A percentile compares a stretch with the other conserved stretches of the same genome.
phyloP scores from a whole-genome alignment of 345 rosid genomes.

The Sonneratia alba region DNA sequence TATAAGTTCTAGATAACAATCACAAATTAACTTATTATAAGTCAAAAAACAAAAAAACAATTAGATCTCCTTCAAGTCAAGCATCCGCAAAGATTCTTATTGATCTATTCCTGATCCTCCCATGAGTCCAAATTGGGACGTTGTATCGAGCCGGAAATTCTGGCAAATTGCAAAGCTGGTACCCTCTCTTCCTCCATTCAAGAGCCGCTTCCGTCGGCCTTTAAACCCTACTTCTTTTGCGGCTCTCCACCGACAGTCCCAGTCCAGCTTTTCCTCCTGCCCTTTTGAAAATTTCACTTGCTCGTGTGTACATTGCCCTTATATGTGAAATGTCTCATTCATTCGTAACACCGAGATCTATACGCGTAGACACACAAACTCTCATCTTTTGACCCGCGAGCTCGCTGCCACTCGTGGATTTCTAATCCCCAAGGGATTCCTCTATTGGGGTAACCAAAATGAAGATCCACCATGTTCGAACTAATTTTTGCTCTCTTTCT shows the following conservation, averaged over 20 bases:
- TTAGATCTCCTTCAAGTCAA: neutral
- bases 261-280: neutral
- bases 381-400: too few relatives aligned
- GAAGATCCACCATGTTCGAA: neutral
- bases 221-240: slow-evolving; percentile 1
- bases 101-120: neutral
- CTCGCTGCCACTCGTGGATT: too few relatives aligned
- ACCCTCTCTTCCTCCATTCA: neutral
- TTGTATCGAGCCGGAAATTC: neutral
- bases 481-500: too few relatives aligned
- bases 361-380: neutral
- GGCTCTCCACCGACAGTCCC: neutral
- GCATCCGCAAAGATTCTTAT: neutral
- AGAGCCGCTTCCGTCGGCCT: neutral
- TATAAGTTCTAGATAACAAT: neutral
- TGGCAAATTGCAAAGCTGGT: neutral
- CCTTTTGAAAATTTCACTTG: neutral
- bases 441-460: neutral
- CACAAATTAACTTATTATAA: neutral
- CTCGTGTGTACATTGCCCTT: neutral
- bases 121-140: neutral
- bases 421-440: neutral
- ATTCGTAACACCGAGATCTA: neutral
- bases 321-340: neutral
- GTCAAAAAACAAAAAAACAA: too few relatives aligned